phyloP scores from a whole-genome alignment of 2,329 filamentous ascomycete species.

The Phyllosticta citrichinensis region DNA sequence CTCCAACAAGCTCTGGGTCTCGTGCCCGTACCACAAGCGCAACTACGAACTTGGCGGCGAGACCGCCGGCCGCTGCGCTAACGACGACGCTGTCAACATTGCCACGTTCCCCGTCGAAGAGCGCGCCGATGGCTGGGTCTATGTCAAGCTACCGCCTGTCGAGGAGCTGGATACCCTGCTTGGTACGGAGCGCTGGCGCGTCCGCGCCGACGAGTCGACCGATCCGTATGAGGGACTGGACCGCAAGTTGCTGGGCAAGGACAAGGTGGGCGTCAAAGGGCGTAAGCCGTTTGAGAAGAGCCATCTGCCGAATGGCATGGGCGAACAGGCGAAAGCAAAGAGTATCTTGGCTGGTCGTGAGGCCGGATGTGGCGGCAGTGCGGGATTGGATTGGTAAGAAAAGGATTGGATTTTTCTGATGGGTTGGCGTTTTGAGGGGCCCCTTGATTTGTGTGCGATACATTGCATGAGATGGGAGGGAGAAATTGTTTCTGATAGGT shows the following conservation, averaged over 20 bases:
- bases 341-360: conserved; percentile 38
- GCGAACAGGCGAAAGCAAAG: conserved; percentile 33
- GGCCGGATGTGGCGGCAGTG: conserved; percentile 11
- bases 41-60: conserved; percentile 68
- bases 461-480: not conserved
- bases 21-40: conserved; percentile 80
- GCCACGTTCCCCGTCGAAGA: conserved; percentile 73
- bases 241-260: conserved; percentile 35
- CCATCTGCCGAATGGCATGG: conserved; percentile 35
- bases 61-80: conserved; percentile 60
- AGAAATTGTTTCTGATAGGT: no score
- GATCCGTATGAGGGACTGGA: conserved; percentile 49
- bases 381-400: conserved; percentile 35
- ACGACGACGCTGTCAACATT: conserved; percentile 65
- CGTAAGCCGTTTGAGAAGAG: conserved; percentile 20
- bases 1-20: conserved; percentile 65
- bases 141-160: conserved; percentile 68
- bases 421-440: not conserved
- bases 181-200: conserved; percentile 68
- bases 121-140: conserved; percentile 65
- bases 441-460: not conserved
- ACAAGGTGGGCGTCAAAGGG: conserved; percentile 44
- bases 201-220: conserved; percentile 58
- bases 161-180: conserved; percentile 71
- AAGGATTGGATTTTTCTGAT: not conserved